Percentiles rank a stretch among this genome's conserved stretches.
These are phyloP conservation scores for Coemansia reversa DNA, from an alignment of 192 early-diverging fungal species.

Conservation along the genomic window DNA sequence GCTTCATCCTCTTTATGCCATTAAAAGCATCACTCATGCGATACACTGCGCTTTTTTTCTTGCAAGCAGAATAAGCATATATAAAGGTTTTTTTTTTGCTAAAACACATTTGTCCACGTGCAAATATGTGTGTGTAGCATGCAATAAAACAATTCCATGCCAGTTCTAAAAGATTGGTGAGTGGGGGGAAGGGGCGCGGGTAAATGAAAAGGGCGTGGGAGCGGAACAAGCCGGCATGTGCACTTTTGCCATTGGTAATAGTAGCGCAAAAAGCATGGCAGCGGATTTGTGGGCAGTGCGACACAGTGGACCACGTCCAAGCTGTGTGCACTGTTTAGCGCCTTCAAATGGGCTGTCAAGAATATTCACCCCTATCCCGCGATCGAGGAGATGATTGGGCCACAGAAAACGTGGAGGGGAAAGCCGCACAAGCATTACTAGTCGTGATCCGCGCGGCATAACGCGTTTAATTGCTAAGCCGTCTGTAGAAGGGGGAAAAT, in stretches of 20 bases:
- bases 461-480: conserved; percentile 19
- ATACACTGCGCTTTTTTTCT: too few relatives aligned
- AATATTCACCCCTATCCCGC: background rate
- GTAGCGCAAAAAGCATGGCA: background rate
- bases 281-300: background rate
- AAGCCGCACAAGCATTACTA: conserved; percentile 6
- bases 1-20: too few relatives aligned
- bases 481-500: too few relatives aligned
- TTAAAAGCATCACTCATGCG: too few relatives aligned
- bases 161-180: too few relatives aligned
- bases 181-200: background rate
- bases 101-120: too few relatives aligned
- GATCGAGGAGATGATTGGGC: conserved; percentile 17
- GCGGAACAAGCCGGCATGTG: too few relatives aligned
- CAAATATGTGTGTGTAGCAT: too few relatives aligned
- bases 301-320: background rate
- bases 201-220: background rate
- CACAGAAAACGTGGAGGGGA: background rate
- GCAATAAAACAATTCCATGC: too few relatives aligned
- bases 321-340: background rate
- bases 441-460: conserved; percentile 5
- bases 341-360: conserved; percentile 16
- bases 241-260: too few relatives aligned
- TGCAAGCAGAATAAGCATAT: too few relatives aligned
- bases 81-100: too few relatives aligned